Base-by-base conservation (phyloP, 2,329 filamentous ascomycete genomes). In the Beauveria sp. region DNA sequence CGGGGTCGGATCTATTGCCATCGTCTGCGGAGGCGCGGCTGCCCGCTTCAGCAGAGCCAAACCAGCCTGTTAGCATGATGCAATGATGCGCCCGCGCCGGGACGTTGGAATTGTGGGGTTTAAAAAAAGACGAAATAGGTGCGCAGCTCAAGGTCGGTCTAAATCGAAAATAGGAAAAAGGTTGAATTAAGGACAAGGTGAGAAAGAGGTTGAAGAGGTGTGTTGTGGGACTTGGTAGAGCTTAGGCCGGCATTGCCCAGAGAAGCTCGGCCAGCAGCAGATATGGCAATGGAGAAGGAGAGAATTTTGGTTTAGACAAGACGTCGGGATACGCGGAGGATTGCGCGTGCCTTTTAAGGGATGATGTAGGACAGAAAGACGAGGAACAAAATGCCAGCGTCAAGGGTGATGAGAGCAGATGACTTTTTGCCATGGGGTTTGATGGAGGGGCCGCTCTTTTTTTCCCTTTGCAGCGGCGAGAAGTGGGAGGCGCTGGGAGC, bases 21-120 rank as follows among this genome's bases (percentile, higher is more conserved):
- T 86, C 86, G 62, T 89, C 86, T 66, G 74, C 75, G 5, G 86
- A 88, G 51, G 83, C 84, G 66, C 75, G 74, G 67, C 73, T 77
- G 70, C 78, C 79, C 79, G 69, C 67, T 66, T 71, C 69, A 71
- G 70, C 66, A 46, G 70, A 67, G 38, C 59, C 59, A 67, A 74
- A 73, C 74, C 76, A 79, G 69, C 70, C 72, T 65, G 75, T 78
- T 67, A 79, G 74, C 74, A 78, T 79, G 65, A 62, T 63, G 66
- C 59, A 63, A 45, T 47, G 61, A 55, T 53, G 62, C 65, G 64
- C 60, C 65, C 60, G 61, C 60, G 9, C 16, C 62, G 62, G 61
- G 55, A 20, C 50, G 14, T n/a, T n/a, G 6, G 18, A 9, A 14
- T 3, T 14, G 9, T 22, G 10, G 26, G 43, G 12, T 38, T 16